Percentiles rank a stretch among this genome's conserved stretches.
Evolutionary conservation across 371 early-diverging fungal genomes (phyloP).

Genomic region (Mortierella sp.): DNA sequence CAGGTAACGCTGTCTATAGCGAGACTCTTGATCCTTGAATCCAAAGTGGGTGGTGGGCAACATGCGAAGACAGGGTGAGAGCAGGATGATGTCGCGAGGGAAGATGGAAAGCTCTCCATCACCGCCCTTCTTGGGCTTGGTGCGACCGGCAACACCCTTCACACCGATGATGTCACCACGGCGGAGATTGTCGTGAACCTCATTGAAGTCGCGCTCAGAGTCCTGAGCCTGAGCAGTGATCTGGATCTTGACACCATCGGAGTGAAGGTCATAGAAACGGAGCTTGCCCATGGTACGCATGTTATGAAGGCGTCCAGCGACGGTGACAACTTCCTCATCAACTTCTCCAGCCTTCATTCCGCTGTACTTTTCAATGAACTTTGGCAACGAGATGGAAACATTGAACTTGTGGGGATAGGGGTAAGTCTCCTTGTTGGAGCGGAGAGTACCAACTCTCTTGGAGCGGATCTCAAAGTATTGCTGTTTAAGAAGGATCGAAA

Average conservation of each 20-base stretch:
- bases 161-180: slow-evolving; percentile 99
- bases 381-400: slow-evolving; percentile 86
- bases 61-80: slow-evolving; percentile 97
- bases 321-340: slow-evolving; percentile 75
- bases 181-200: slow-evolving; percentile 85
- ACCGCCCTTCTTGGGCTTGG: slow-evolving; percentile 73
- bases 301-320: slow-evolving; percentile 93
- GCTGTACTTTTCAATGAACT: slow-evolving; percentile 88
- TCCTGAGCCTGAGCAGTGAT: slow-evolving; percentile 92
- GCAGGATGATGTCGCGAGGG: slow-evolving; percentile 87
- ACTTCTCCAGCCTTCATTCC: slow-evolving; percentile 80
- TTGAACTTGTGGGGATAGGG: slow-evolving; percentile 99
- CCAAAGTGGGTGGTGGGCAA: slow-evolving; percentile 98
- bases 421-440: slow-evolving; percentile 78
- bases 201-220: slow-evolving; percentile 83
- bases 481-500: slow-evolving; percentile 41
- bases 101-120: slow-evolving; percentile 98
- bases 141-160: slow-evolving; percentile 91
- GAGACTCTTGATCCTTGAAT: slow-evolving; percentile 95
- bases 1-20: slow-evolving; percentile 99
- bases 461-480: slow-evolving; percentile 98
- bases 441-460: slow-evolving; percentile 85
- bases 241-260: slow-evolving; percentile 95
- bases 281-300: slow-evolving; percentile 93
- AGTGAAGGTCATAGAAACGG: slow-evolving; percentile 96